Evolutionary conservation across 192 early-diverging fungal species (phyloP).

Genomic region (Dispira simplex): DNA sequence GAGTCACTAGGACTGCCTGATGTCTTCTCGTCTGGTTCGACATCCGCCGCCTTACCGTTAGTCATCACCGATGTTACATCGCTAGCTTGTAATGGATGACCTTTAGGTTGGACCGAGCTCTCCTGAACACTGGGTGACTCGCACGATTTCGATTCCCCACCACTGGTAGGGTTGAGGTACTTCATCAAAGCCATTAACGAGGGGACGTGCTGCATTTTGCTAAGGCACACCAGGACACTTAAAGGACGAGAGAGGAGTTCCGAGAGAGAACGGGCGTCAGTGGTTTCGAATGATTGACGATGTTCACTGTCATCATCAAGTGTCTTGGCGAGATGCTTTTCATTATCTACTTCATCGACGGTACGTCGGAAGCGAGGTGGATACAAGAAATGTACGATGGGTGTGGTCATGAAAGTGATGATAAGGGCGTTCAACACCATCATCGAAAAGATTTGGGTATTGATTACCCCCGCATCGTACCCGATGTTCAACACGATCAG

Average conservation of each 20-base stretch:
- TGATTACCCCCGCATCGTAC: slow-evolving; percentile 66
- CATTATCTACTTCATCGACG: slow-evolving; percentile 13
- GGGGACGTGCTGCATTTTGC: slow-evolving; percentile 43
- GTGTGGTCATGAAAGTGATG: slow-evolving; percentile 82
- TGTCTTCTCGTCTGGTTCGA: slow-evolving; percentile 1
- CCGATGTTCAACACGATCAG: slow-evolving; percentile 94
- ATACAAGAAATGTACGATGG: slow-evolving; percentile 57
- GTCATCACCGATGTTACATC: too few relatives aligned
- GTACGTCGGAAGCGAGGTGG: slow-evolving; percentile 43
- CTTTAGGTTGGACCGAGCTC: too few relatives aligned
- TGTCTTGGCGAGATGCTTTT: too few relatives aligned
- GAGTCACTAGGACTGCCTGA: slow-evolving; percentile 13
- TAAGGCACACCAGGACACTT: slow-evolving; percentile 42
- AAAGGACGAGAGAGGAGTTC: slow-evolving; percentile 17
- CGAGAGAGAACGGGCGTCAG: not conserved
- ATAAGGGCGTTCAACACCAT: slow-evolving; percentile 70
- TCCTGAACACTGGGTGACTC: too few relatives aligned
- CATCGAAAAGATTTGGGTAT: slow-evolving; percentile 48
- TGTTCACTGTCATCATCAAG: slow-evolving; percentile 11
- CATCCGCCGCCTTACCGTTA: not conserved
- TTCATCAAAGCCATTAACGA: slow-evolving; percentile 53
- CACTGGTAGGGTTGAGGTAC: slow-evolving; percentile 23
- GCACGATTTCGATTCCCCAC: too few relatives aligned
- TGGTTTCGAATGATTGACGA: not conserved
- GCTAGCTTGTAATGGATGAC: too few relatives aligned